These are phyloP conservation scores for Elasticomyces elasticus DNA, from an alignment of 495 filamentous ascomycete species.

Conservation along the genomic window DNA sequence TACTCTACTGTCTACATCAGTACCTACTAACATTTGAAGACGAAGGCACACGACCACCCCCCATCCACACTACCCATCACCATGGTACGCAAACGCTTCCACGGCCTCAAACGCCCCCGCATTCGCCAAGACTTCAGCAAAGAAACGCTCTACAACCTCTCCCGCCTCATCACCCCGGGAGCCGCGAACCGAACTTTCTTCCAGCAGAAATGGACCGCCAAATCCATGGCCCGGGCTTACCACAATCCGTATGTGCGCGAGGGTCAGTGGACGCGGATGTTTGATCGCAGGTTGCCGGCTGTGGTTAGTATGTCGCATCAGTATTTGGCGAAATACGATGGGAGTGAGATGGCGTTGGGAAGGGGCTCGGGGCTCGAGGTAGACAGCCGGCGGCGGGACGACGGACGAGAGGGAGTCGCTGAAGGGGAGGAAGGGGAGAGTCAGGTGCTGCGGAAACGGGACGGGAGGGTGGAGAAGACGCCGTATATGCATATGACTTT, in stretches of 20 bases:
- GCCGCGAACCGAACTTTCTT: slow-evolving; percentile 57
- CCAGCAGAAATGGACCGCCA: slow-evolving; percentile 95
- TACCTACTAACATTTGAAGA: no score
- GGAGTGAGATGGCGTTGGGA: slow-evolving; percentile 63
- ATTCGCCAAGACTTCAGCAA: slow-evolving; percentile 97
- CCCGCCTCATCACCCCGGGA: slow-evolving; percentile 33
- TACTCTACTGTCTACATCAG: no score
- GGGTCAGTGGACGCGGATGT: slow-evolving; percentile 85
- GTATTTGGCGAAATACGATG: slow-evolving; percentile 68
- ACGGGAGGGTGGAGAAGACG: slow-evolving; percentile 33
- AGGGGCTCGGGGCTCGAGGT: not conserved
- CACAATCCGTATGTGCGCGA: slow-evolving; percentile 92
- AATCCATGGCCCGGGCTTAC: slow-evolving; percentile 70
- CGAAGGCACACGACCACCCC: not conserved
- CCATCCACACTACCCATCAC: slow-evolving; percentile 37
- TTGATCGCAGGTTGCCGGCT: slow-evolving; percentile 61
- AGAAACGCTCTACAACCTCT: slow-evolving; percentile 88
- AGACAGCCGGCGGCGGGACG: no score
- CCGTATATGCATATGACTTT: slow-evolving; percentile 92
- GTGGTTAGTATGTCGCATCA: slow-evolving; percentile 74
- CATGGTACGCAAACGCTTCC: no score
- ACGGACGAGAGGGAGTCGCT: slow-evolving; percentile 19
- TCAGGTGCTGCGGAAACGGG: not conserved
- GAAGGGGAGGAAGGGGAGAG: not conserved
- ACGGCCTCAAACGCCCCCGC: slow-evolving; percentile 53